Evolutionary conservation across 2,329 filamentous ascomycete genomes (phyloP).

Genomic region (Fusarium devonianum): DNA sequence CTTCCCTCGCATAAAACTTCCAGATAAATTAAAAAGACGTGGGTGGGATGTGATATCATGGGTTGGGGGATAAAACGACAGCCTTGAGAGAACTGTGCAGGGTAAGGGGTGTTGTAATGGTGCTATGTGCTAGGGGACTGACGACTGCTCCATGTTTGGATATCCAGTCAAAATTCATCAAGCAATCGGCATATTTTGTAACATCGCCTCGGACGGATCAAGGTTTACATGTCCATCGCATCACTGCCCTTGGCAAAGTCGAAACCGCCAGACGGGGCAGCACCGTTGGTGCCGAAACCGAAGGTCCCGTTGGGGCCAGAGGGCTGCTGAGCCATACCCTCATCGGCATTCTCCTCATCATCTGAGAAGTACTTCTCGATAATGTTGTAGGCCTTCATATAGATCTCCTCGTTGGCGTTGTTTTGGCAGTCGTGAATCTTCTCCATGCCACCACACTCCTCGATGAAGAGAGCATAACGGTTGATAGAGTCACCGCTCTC

Average conservation of each 20-base stretch:
- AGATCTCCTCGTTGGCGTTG: conserved; percentile 99
- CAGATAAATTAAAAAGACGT: conserved; percentile 49
- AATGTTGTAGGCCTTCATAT: conserved; percentile 99
- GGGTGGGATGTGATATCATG: conserved; percentile 45
- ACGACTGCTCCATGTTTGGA: conserved; percentile 30
- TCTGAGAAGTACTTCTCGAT: conserved; percentile 99
- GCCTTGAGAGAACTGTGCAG: conserved; percentile 37
- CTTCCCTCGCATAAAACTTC: conserved; percentile 47
- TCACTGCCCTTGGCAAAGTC: conserved; percentile 83
- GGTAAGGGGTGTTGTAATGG: conserved; percentile 35
- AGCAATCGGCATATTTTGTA: conserved; percentile 6
- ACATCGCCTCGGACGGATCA: conserved; percentile 5
- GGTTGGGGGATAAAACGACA: conserved; percentile 38
- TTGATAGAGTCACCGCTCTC: conserved; percentile 83
- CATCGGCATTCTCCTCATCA: conserved; percentile 92
- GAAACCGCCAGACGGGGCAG: conserved; percentile 79
- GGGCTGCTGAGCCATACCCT: conserved; percentile 71
- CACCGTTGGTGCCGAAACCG: conserved; percentile 74
- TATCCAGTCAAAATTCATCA: conserved; percentile 19
- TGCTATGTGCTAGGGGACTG: conserved; percentile 35
- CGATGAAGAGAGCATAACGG: conserved; percentile 96
- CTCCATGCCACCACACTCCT: conserved; percentile 99
- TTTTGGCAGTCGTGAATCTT: conserved; percentile 99
- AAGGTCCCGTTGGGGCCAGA: conserved; percentile 77
- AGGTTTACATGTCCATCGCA: conserved; percentile 69